Evolutionary conservation across 495 filamentous ascomycete genomes (phyloP).

Genomic region (Aspergillus indologenus): DNA sequence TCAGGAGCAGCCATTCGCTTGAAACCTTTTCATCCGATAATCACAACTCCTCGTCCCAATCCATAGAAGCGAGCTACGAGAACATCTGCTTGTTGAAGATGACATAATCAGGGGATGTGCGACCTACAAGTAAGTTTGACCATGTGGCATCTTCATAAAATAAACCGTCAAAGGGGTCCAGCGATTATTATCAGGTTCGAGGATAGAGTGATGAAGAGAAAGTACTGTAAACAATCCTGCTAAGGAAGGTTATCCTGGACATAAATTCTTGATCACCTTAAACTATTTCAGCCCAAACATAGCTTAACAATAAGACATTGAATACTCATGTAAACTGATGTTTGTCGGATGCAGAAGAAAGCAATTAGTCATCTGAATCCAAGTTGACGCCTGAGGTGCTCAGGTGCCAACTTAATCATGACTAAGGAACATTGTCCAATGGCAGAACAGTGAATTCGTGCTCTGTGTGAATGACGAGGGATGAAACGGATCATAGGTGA

Average conservation of each 20-base stretch:
- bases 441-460: too few relatives aligned
- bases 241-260: too few relatives aligned
- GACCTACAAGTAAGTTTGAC: not conserved
- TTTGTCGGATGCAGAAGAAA: not conserved
- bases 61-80: not conserved
- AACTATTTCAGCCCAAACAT: too few relatives aligned
- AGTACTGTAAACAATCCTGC: too few relatives aligned
- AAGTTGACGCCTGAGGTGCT: constrained; percentile 1
- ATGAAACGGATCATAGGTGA: not conserved
- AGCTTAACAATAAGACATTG: too few relatives aligned
- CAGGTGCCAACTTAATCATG: not conserved
- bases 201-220: too few relatives aligned
- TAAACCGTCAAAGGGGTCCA: not conserved
- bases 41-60: not conserved
- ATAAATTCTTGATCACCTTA: not conserved
- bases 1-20: not conserved
- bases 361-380: constrained; percentile 1
- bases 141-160: constrained; percentile 1
- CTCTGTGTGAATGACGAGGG: not conserved
- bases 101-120: constrained; percentile 6
- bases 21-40: not conserved
- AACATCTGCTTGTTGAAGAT: not conserved
- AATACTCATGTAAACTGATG: too few relatives aligned
- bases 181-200: not conserved
- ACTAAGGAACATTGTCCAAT: constrained; percentile 2